Conservation (phyloP, 1,284 basidiomycete genomes). For the Kwoniella shivajii region DNA sequence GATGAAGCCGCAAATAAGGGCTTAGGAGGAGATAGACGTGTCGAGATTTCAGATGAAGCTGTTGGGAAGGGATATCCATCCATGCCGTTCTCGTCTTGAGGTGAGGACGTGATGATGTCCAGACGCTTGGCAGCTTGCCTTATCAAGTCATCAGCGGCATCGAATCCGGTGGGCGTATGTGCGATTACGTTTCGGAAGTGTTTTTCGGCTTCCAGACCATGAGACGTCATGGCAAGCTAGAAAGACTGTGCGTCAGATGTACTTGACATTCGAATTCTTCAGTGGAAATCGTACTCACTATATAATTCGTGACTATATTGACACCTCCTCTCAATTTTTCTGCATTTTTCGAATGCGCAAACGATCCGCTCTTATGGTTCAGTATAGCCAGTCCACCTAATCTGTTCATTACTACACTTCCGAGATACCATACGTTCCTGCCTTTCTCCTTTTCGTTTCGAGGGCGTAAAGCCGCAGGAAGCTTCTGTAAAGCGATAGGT, state of each 20-base stretch:
- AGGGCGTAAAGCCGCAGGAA: slow-evolving; percentile 34
- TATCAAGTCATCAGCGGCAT: slow-evolving; percentile 41
- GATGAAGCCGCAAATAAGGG: not conserved
- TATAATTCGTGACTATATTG: slow-evolving; percentile 39
- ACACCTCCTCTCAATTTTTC: slow-evolving; percentile 21
- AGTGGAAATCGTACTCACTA: slow-evolving; percentile 38
- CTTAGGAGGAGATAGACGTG: slow-evolving; percentile 23
- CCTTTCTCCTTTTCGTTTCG: slow-evolving; percentile 43
- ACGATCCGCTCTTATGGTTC: not conserved
- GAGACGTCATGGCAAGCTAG: slow-evolving; percentile 39
- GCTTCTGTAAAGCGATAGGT: slow-evolving; percentile 34
- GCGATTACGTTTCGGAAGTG: slow-evolving; percentile 38
- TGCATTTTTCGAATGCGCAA: not conserved
- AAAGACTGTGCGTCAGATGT: no score
- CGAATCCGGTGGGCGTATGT: slow-evolving; percentile 29
- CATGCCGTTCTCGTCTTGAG: slow-evolving; percentile 12
- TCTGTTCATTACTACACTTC: slow-evolving; percentile 29
- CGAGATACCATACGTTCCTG: slow-evolving; percentile 43
- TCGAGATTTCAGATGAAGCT: not conserved
- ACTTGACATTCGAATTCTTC: not conserved
- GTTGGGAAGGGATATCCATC: slow-evolving; percentile 11
- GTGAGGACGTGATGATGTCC: slow-evolving; percentile 33
- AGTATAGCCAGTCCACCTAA: slow-evolving; percentile 27
- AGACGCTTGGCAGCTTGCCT: slow-evolving; percentile 40
- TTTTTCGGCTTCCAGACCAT: slow-evolving; percentile 21